These are phyloP conservation scores for Yamadazyma spencermartinsiae DNA, from an alignment of 1,139 yeast species.

Conservation along the genomic window DNA sequence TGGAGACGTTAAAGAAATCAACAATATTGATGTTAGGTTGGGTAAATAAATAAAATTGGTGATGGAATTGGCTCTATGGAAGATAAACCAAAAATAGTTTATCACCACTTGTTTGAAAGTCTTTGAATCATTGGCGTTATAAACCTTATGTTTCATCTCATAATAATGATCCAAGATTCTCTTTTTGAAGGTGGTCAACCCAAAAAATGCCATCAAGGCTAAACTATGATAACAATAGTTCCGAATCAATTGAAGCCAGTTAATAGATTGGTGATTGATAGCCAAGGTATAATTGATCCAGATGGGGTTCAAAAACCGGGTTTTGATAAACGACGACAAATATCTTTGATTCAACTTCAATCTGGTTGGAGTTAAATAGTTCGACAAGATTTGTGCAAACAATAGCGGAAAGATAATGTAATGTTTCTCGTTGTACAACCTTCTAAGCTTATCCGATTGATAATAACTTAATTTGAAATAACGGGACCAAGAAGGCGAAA, in stretches of 20 bases:
- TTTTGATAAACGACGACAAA: constrained; percentile 34
- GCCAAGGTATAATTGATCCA: constrained; percentile 44
- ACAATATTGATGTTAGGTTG: constrained; percentile 35
- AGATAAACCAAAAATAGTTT: constrained; percentile 23
- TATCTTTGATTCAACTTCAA: constrained; percentile 39
- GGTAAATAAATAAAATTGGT: constrained; percentile 41
- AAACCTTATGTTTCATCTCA: constrained; percentile 25
- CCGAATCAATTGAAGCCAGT: constrained; percentile 30
- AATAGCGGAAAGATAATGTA: constrained; percentile 35
- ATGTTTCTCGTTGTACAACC: constrained; percentile 35
- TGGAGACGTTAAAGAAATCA: constrained; percentile 39
- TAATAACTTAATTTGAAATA: constrained; percentile 29
- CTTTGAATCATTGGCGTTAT: constrained; percentile 13
- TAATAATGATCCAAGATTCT: constrained; percentile 29
- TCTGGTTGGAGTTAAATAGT: constrained; percentile 43
- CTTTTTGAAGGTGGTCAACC: constrained; percentile 23
- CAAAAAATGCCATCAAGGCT: constrained; percentile 22
- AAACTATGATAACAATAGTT: constrained; percentile 32
- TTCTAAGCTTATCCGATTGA: constrained; percentile 18
- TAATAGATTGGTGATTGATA: constrained; percentile 24
- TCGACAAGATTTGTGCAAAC: constrained; percentile 44
- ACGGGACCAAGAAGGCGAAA: constrained; percentile 28
- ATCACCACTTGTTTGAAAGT: constrained; percentile 14
- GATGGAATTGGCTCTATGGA: constrained; percentile 32
- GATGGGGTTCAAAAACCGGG: constrained; percentile 39